A percentile compares a stretch with the other conserved stretches of the same genome.
Evolutionary conservation across 768 basidiomycete genomes (phyloP).

Genomic region (Trichaptum fuscoviolaceum): DNA sequence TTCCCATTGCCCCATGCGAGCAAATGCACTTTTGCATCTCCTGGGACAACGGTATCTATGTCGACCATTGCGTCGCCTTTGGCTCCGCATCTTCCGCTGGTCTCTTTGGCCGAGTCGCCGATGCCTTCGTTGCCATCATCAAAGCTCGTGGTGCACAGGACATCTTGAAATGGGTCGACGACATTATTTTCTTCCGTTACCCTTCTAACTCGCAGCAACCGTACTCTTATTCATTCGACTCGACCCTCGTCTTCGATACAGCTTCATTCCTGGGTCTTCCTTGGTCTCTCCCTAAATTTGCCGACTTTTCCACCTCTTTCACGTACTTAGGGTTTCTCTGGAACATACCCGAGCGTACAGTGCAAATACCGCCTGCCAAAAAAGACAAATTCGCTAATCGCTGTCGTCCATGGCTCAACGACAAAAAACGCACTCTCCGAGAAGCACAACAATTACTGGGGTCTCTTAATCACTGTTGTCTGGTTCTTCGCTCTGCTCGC

Average conservation of each 20-base stretch:
- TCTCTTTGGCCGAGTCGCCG: constrained; percentile 27
- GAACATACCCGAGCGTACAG: constrained; percentile 20
- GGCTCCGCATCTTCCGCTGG: constrained; percentile 23
- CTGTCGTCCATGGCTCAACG: background rate
- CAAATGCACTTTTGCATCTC: background rate
- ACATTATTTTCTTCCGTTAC: constrained; percentile 26
- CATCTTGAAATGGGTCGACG: constrained; percentile 22
- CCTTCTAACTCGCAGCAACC: constrained; percentile 4
- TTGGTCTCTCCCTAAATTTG: background rate
- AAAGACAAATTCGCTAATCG: constrained; percentile 19
- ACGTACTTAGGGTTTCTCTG: constrained; percentile 28
- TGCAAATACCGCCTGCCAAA: constrained; percentile 29
- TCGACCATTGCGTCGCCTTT: constrained; percentile 18
- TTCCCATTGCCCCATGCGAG: constrained; percentile 6
- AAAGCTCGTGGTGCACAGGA: constrained; percentile 14
- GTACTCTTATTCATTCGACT: constrained; percentile 3
- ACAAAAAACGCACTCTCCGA: background rate
- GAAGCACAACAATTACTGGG: background rate
- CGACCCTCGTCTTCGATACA: background rate
- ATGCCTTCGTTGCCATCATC: constrained; percentile 25
- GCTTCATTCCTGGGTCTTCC: constrained; percentile 3
- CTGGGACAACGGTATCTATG: constrained; percentile 3
- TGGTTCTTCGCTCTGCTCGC: constrained; percentile 26
- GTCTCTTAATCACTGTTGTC: constrained; percentile 29
- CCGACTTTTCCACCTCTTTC: constrained; percentile 14